Base-by-base conservation (phyloP, 305 asterid genomes). In the Caryopteris hybrid region DNA sequence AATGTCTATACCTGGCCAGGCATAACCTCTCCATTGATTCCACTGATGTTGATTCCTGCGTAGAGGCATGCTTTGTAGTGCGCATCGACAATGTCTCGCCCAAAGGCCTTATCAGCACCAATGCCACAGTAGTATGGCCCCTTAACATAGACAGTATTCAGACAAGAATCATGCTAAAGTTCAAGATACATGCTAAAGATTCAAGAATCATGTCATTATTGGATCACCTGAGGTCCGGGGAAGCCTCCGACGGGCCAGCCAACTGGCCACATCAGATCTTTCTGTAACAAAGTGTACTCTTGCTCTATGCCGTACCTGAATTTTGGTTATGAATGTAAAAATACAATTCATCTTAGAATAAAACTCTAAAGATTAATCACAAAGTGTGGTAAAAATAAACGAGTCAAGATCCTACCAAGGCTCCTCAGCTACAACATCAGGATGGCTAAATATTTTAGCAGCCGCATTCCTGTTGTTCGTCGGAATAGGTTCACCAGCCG, bases 201-300 rank as follows among this genome's bases (percentile, higher is more conserved):
- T n/a, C n/a, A n/a, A n/a, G n/a, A n/a, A n/a, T n/a, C n/a, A n/a
- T n/a, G n/a, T n/a, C n/a, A n/a, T n/a, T n/a, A n/a, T n/a, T n/a
- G n/a, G n/a, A n/a, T n/a, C n/a, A n/a, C 97, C 88, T 90, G 97
- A 56, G 97, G 94, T 70, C 96, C 94, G 4, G 96, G 97, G 33
- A 33, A 90, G 21, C 97, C 97, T 11, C 97, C 96, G 14, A 53
- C 6, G 18, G 96, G 96, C 97, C 96, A 90, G 27, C 97, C 97
- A 36, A 90, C 68, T 8, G 97, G 97, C 97, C 97, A 90, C 50
- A 75, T 86, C 16, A 80, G 72, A 16, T 83, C 85, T 78, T 74
- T 90, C 51, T 90, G 83, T 82, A 90, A 66, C 56, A 90, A 65
- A 76, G 97, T 90, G 72, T 90, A 90, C 48, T 90, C 97, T 82